Evolutionary conservation across 208 protist species (phyloP), one percentile per base, ranked within the genome.

Genomic region (Crithidia bombi): DNA sequence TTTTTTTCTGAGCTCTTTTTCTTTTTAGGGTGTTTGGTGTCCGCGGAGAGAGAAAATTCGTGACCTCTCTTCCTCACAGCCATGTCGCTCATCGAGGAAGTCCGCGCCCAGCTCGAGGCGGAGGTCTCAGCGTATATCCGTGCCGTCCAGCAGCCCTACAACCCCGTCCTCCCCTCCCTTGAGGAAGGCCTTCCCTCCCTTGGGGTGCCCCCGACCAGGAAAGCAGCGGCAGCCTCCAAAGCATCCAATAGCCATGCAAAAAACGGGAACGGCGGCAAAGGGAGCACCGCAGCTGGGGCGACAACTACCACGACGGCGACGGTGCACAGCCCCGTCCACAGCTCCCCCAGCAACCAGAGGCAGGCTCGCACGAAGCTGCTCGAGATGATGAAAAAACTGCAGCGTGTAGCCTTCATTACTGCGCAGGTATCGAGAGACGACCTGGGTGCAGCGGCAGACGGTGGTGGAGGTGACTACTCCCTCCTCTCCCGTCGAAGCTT

Each of bases 121-220:
- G 73, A 78, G 50, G 39, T 68, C 43, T 2, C n/a, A 12, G 21
- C 36, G 33, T 78, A 69, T 39, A 50, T 65, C 35, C 54, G 54
- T 32, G 38, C 11, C 19, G 33, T 26, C 36, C 52, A 81, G 57
- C 65, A 44, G 36, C 10, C 35, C 66, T 44, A 65, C 75, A 14
- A 75, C 69, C 65, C 49, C 46, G 21, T 85, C 79, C 58, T 79
- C 80, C 58, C 59, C 10, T 32, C 59, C 44, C 15, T n/a, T 28
- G 38, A 65, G 17, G 44, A 54, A 1, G 5, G 12, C 11, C 44
- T 65, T 4, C 41, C 28, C 38, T 25, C 59, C 9, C 30, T 65
- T 3, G 28, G 43, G n/a, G 15, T 32, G 17, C 1, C 59, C 3
- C 44, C 32, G 19, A 21, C 44, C 9, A 65, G 41, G 44, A 51